Conservation (phyloP, 768 basidiomycete genomes). For the Trametes villosa region DNA sequence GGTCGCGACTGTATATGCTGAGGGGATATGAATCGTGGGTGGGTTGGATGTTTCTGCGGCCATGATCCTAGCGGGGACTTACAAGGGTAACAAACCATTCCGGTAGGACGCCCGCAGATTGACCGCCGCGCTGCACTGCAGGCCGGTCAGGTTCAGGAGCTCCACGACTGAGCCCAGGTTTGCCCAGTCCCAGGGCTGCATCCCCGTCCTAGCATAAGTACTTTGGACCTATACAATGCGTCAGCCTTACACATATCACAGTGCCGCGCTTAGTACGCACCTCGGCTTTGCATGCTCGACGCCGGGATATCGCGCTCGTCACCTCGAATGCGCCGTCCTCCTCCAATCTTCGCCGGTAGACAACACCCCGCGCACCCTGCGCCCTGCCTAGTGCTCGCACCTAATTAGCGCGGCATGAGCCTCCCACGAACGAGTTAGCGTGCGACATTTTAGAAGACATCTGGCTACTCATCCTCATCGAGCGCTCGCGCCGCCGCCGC, state of each 20-base stretch:
- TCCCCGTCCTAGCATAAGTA: slow-evolving; percentile 56
- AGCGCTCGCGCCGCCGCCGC: too few species aligned
- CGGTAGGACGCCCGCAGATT: slow-evolving; percentile 48
- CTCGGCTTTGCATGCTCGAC: slow-evolving; percentile 12
- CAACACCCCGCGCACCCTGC: too few species aligned
- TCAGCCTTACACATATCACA: background rate
- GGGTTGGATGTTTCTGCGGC: slow-evolving; percentile 62
- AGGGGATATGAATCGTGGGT: slow-evolving; percentile 58
- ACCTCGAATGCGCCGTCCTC: too few species aligned
- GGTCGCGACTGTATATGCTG: slow-evolving; percentile 54
- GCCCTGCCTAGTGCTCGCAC: too few species aligned
- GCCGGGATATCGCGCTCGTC: too few species aligned
- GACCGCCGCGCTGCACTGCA: slow-evolving; percentile 40
- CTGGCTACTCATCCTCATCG: too few species aligned
- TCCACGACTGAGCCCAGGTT: slow-evolving; percentile 55
- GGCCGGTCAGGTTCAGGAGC: slow-evolving; percentile 52
- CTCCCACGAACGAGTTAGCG: too few species aligned
- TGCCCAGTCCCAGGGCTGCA: slow-evolving; percentile 69
- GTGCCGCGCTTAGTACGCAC: slow-evolving; percentile 23
- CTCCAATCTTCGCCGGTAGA: too few species aligned
- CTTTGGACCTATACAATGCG: slow-evolving; percentile 32
- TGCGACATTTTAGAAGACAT: too few species aligned
- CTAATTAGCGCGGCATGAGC: too few species aligned
- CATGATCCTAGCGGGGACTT: background rate
- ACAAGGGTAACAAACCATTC: slow-evolving; percentile 61